phyloP scores from a whole-genome alignment of 106 monocot genomes.

The Phalaenopsis aphrodite region DNA sequence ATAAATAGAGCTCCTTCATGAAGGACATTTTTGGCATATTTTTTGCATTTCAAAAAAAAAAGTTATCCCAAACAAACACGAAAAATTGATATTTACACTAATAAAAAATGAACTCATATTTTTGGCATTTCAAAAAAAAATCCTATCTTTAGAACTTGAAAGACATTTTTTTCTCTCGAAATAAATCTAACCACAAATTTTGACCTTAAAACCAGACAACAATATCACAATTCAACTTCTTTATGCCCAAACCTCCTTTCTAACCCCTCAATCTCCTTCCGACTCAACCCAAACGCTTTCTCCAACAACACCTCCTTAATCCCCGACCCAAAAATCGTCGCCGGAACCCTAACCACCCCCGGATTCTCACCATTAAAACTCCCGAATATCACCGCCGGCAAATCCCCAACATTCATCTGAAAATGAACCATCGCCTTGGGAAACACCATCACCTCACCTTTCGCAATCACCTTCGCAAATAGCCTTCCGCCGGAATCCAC shows the following conservation, averaged over 20 bases:
- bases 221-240: background rate
- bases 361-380: slow-evolving; percentile 59
- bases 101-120: too few relatives aligned
- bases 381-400: slow-evolving; percentile 34
- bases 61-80: too few relatives aligned
- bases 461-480: slow-evolving; percentile 27
- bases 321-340: slow-evolving; percentile 43
- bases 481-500: slow-evolving; percentile 35
- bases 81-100: too few relatives aligned
- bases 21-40: too few relatives aligned
- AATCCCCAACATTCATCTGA: slow-evolving; percentile 46
- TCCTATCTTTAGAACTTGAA: too few relatives aligned
- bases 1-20: too few relatives aligned
- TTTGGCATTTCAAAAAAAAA: too few relatives aligned
- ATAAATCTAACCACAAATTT: too few relatives aligned
- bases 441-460: slow-evolving; percentile 56
- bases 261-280: slow-evolving; percentile 35
- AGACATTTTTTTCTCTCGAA: too few relatives aligned
- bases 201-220: background rate
- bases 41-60: too few relatives aligned
- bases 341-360: slow-evolving; percentile 39
- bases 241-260: slow-evolving; percentile 22
- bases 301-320: slow-evolving; percentile 39
- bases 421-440: slow-evolving; percentile 53
- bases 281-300: slow-evolving; percentile 54